A percentile compares a stretch with the other conserved stretches of the same genome.
These are phyloP conservation scores for Jamesozyma piceae DNA, from an alignment of 805 yeast genomes.

Conservation along the genomic window DNA sequence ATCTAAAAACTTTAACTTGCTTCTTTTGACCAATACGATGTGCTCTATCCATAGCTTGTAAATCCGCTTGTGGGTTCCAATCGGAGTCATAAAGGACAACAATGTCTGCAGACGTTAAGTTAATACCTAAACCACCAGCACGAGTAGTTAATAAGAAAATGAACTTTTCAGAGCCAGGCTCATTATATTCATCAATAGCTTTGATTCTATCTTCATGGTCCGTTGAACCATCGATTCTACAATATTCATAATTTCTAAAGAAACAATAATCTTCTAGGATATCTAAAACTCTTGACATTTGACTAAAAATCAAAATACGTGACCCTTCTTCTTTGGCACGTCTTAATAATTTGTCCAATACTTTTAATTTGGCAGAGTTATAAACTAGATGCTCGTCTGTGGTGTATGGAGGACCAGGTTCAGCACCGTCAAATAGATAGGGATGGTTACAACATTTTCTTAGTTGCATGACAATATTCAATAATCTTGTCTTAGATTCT, in stretches of 20 bases:
- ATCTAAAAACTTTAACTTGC: slow-evolving; percentile 70
- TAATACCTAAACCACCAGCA: slow-evolving; percentile 87
- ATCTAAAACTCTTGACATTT: slow-evolving; percentile 76
- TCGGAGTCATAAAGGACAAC: slow-evolving; percentile 72
- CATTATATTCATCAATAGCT: slow-evolving; percentile 71
- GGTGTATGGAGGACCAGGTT: slow-evolving; percentile 82
- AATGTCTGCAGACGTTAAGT: slow-evolving; percentile 70
- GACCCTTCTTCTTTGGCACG: slow-evolving; percentile 61
- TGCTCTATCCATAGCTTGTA: slow-evolving; percentile 85
- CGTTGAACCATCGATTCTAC: slow-evolving; percentile 78
- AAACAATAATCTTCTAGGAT: slow-evolving; percentile 71
- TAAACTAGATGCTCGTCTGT: slow-evolving; percentile 75
- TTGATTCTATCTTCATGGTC: slow-evolving; percentile 67
- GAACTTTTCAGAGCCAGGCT: slow-evolving; percentile 63
- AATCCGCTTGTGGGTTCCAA: slow-evolving; percentile 86
- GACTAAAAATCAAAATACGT: slow-evolving; percentile 69
- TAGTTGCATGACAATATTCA: slow-evolving; percentile 77
- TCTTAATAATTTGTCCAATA: slow-evolving; percentile 56
- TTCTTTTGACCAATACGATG: slow-evolving; percentile 82
- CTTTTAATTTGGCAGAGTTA: slow-evolving; percentile 63
- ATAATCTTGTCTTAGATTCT: slow-evolving; percentile 65
- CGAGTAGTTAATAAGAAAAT: slow-evolving; percentile 71
- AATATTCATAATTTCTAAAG: slow-evolving; percentile 59
- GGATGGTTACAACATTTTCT: slow-evolving; percentile 84
- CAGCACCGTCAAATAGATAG: slow-evolving; percentile 77